phyloP scores from a whole-genome alignment of 139 green algal genomes.

The Closterium sp. region DNA sequence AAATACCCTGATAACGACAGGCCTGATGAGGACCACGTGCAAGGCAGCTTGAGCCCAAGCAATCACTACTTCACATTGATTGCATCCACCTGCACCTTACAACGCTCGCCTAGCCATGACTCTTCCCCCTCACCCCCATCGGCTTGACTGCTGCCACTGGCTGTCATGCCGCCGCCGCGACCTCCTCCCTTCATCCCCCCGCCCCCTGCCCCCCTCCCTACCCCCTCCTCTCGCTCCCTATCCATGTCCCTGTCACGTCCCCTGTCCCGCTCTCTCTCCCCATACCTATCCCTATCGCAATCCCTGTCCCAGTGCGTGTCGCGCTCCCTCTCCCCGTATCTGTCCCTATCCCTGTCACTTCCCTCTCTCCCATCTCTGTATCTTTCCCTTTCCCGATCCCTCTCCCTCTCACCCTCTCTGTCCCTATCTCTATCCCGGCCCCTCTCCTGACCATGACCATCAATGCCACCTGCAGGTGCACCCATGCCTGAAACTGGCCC shows the following conservation, averaged over 20 bases:
- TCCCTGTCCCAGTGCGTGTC: background rate
- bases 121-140: slow-evolving; percentile 15
- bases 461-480: background rate
- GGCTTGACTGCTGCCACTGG: background rate
- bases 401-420: slow-evolving; percentile 21
- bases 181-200: slow-evolving; percentile 11
- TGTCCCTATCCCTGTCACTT: background rate
- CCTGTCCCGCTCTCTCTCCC: slow-evolving; percentile 10
- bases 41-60: too few species aligned
- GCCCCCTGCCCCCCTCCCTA: slow-evolving; percentile 3
- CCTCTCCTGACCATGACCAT: background rate
- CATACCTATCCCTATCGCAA: background rate
- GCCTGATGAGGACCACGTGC: too few species aligned
- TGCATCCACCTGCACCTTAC: too few species aligned
- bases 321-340: slow-evolving; percentile 2
- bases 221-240: slow-evolving; percentile 17
- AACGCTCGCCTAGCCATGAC: too few species aligned
- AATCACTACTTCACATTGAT: too few species aligned
- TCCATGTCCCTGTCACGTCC: background rate
- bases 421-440: slow-evolving; percentile 18
- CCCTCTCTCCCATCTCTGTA: background rate
- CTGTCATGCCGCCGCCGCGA: too few species aligned
- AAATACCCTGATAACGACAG: too few species aligned
- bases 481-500: background rate
- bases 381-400: slow-evolving; percentile 7